Evolutionary conservation across 2,329 filamentous ascomycete genomes (phyloP), one percentile per base, ranked within the genome.

Genomic region (Didymella pinodella): DNA sequence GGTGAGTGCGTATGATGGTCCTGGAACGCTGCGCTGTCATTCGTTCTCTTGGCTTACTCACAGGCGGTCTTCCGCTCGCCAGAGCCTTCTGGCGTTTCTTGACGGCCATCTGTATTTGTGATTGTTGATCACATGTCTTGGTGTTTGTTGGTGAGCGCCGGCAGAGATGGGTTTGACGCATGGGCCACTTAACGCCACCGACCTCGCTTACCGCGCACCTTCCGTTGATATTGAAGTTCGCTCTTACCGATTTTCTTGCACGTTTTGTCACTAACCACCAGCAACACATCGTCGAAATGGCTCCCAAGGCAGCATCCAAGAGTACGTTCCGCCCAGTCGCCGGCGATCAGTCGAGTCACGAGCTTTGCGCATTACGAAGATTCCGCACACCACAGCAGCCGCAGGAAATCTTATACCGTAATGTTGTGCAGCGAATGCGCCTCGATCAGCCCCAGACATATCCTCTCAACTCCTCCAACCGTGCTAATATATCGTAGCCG

Each of bases 1-100:
- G 87, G 74, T 88, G 86, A 31, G 81, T 80, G 44, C 83, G 82
- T 62, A 89, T 88, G 31, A 87, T 78, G 44, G 80, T 83, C 46
- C 86, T 80, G 2, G 85, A 87, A 22, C 82, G 81, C 70, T 83
- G 85, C 14, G 86, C 82, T 16, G 85, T 87, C 59, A 88, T 77
- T 1, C 64, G 69, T 54, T 75, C 71, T 44, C 67, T 71, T 4
- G 66, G 65, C n/a, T 63, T 69, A 36, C 64, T 65, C 18, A 66
- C 47, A 0, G 75, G 75, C 16, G 75, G 75, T 2, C 76, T 68
- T 3, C 75, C 74, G 57, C 71, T 69, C 26, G 76, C 72, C 18
- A 78, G 68, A 20, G 66, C 47, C 61, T 73, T 76, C 51, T 63
- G 65, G 43, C 73, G 72, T 59, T 75, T 76, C 44, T 72, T 76